Base-by-base conservation (phyloP, 73 alveolate species). In the Urostyla sp. region DNA sequence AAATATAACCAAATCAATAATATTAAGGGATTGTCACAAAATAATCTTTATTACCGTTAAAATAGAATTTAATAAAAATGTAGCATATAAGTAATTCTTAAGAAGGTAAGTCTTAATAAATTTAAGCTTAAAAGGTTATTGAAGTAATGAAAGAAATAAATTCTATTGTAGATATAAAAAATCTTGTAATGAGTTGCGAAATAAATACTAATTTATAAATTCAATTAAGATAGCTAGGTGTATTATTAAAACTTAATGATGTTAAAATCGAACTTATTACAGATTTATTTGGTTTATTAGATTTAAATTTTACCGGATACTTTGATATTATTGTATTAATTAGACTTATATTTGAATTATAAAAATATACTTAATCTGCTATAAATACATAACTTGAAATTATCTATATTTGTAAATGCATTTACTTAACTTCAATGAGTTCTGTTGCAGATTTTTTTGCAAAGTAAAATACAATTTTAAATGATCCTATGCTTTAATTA, bases 101-200 rank as follows among this genome's bases (percentile, higher is more conserved):
- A 3, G 45, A 63, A 4, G 60, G 44, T 63, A 4, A 2, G 23
- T 18, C 44, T 10, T 43, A 21, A 27, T 15, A 24, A 3, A 55
- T 27, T 11, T 26, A 27, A 21, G 31, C 72, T 23, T 6, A 63
- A 3, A 60, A 63, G 1, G n/a, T 63, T 7, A 63, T 63, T 15
- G 7, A 63, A 37, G 7, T 15, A 2, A 43, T 63, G n/a, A 32
- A 63, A 1, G 79, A 63, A 11, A 63, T 63, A 13, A 60, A 63
- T 13, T 5, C 7, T 43, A 18, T 16, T 7, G 44, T 60, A 13
- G 24, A 49, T 16, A 3, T 63, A 16, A 63, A 63, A 40, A 24
- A 34, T 37, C 20, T 32, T 15, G 50, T 63, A 11, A 28, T 1
- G 20, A 3, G 24, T 15, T 3, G 16, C 13, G 4, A 63, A 4